Evolutionary conservation across 2,329 filamentous ascomycete genomes (phyloP).

Genomic region (Akanthomyces muscarius): DNA sequence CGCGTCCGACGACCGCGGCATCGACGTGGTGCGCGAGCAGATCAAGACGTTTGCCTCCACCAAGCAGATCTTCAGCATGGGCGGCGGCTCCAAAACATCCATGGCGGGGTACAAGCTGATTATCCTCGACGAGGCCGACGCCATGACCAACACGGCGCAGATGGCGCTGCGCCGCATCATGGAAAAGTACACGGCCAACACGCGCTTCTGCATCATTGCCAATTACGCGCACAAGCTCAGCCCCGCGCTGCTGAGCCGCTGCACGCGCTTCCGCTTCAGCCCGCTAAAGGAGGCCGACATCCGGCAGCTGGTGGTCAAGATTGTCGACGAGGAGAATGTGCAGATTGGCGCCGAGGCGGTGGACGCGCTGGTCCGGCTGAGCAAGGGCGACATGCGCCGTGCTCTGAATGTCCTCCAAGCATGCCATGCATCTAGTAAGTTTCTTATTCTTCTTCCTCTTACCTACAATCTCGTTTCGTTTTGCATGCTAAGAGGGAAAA

Average conservation of each 20-base stretch:
- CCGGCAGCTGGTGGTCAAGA: conserved; percentile 76
- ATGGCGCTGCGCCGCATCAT: conserved; percentile 97
- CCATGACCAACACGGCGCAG: conserved; percentile 98
- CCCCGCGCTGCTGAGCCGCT: conserved; percentile 85
- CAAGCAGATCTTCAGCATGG: conserved; percentile 85
- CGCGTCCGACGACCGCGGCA: conserved; percentile 93
- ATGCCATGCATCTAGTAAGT: conserved; percentile 85
- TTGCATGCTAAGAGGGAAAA: neutral
- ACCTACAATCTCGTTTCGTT: neutral
- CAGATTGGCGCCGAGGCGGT: conserved; percentile 77
- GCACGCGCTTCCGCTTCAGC: conserved; percentile 92
- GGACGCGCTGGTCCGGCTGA: conserved; percentile 78
- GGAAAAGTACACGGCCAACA: conserved; percentile 99
- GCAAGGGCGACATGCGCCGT: conserved; percentile 93
- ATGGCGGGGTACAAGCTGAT: conserved; percentile 89
- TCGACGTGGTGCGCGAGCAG: conserved; percentile 96
- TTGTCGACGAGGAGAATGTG: conserved; percentile 81
- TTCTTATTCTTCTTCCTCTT: neutral
- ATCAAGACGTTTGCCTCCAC: conserved; percentile 99
- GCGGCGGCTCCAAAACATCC: conserved; percentile 40
- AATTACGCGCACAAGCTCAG: conserved; percentile 99
- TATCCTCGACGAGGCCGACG: conserved; percentile 96
- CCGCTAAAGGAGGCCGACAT: conserved; percentile 89
- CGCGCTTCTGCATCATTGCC: conserved; percentile 95
- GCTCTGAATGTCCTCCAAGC: conserved; percentile 94